Percentiles rank a stretch among this genome's conserved stretches.
phyloP scores from a whole-genome alignment of 1,284 basidiomycete species.

The Irpex sp. region DNA sequence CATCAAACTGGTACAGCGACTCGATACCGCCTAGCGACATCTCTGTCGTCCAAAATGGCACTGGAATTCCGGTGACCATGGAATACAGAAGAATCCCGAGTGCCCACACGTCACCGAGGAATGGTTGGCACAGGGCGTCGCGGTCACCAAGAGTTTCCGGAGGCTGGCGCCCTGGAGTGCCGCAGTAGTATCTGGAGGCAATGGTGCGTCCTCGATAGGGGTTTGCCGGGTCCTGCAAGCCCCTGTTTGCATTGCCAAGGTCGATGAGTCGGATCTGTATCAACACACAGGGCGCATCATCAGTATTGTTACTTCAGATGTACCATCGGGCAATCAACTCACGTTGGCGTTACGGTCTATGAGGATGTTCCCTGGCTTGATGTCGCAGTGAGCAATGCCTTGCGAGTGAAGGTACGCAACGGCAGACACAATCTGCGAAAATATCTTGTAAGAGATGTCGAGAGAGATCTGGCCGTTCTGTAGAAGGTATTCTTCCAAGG shows the following conservation, averaged over 20 bases:
- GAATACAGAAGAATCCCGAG: background rate
- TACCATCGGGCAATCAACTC: background rate
- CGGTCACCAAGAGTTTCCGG: background rate
- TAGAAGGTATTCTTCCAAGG: background rate
- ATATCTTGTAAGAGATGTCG: background rate
- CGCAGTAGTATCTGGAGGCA: background rate
- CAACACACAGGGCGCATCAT: background rate
- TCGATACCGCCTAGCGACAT: background rate
- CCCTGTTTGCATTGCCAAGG: background rate
- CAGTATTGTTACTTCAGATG: background rate
- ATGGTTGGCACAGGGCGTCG: background rate
- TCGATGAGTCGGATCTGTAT: background rate
- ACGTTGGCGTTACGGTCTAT: background rate
- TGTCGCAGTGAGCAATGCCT: background rate
- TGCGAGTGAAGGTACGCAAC: background rate
- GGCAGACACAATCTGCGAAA: background rate
- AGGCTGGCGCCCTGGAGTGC: background rate
- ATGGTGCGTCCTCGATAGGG: background rate
- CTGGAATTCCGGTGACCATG: background rate
- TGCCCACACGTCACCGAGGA: background rate
- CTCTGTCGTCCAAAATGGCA: background rate
- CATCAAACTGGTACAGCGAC: background rate
- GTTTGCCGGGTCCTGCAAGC: background rate
- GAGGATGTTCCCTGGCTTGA: background rate
- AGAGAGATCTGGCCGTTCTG: background rate